Evolutionary conservation across 1,139 yeast genomes (phyloP).

Genomic region (Debaryomycetaceae sp.): DNA sequence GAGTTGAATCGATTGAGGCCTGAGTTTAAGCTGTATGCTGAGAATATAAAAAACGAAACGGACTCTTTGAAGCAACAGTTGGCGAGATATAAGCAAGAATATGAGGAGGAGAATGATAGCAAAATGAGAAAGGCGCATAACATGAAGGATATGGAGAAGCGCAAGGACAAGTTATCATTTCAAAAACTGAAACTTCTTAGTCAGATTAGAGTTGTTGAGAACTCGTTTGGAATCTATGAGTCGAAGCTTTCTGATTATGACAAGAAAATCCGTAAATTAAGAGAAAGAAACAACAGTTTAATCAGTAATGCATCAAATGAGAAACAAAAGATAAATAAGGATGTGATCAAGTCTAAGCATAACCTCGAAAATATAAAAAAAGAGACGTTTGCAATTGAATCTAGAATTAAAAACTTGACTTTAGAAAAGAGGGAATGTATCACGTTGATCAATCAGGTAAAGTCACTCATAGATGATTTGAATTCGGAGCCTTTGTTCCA

Average conservation of each 20-base stretch:
- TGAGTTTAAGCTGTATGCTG: constrained; percentile 24
- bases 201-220: constrained; percentile 22
- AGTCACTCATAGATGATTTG: constrained; percentile 27
- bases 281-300: constrained; percentile 21
- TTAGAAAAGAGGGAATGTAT: constrained; percentile 25
- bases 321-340: constrained; percentile 13
- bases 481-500: constrained; percentile 25
- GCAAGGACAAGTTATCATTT: constrained; percentile 27
- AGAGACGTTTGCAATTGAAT: constrained; percentile 25
- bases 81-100: constrained; percentile 21
- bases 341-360: constrained; percentile 8
- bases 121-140: constrained; percentile 29
- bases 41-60: constrained; percentile 20
- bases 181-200: constrained; percentile 31
- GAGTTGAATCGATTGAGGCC: constrained; percentile 23
- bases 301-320: constrained; percentile 21
- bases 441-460: constrained; percentile 16
- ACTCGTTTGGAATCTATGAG: constrained; percentile 14
- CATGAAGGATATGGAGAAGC: constrained; percentile 32
- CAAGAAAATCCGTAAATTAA: constrained; percentile 20
- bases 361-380: constrained; percentile 13
- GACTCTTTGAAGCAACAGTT: constrained; percentile 18
- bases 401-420: constrained; percentile 17
- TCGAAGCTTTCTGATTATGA: constrained; percentile 23
- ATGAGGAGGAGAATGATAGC: constrained; percentile 30